Base-by-base conservation (phyloP, 1,139 yeast genomes). In the Magnusiomyces fungicola region DNA sequence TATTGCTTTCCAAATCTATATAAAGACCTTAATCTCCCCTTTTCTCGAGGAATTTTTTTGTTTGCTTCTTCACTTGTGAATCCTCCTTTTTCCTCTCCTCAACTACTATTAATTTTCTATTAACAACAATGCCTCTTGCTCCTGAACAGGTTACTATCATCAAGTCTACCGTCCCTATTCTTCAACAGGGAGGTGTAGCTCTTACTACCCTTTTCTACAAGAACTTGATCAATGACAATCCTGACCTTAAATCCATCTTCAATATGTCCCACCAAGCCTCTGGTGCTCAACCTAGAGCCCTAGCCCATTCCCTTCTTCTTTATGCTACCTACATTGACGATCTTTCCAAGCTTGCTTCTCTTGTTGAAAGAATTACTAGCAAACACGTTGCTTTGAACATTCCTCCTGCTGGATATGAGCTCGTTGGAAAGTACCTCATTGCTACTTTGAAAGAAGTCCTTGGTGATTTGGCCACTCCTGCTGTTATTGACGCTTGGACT, bases 301-400 rank as follows among this genome's bases (percentile, higher is more conserved):
- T 83, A 49, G 88, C 88, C 1, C 76, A 71, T 56, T 76, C 88
- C 1, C 70, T 82, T 41, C 66, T 81, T 43, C 73, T 78, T 40
- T 83, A 82, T 55, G 88, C 88, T 10, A 71, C 76, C 58, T 73
- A 81, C 62, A 80, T 83, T 53, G 82, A 82, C 56, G 76, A 81
- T 53, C 65, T 82, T 51, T 68, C 76, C 6, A 80, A 76, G 21
- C 69, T 83, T 47, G 59, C 71, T 14, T 76, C 68, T 1, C 78
- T 79, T 55, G 86, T 83, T 14, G 69, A 74, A 47, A 79, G 79
- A 56, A 80, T 83, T 59, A 83, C 78, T 36, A 72, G 72, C 54
- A 82, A 81, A 64, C 89, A 83, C 57, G 81, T 79, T 54, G 84
- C 86, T 45, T 68, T 82, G 52, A 79, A 76, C 59, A 73, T 83